phyloP scores from a whole-genome alignment of 192 early-diverging fungal species.

The Coemansia reversa region DNA sequence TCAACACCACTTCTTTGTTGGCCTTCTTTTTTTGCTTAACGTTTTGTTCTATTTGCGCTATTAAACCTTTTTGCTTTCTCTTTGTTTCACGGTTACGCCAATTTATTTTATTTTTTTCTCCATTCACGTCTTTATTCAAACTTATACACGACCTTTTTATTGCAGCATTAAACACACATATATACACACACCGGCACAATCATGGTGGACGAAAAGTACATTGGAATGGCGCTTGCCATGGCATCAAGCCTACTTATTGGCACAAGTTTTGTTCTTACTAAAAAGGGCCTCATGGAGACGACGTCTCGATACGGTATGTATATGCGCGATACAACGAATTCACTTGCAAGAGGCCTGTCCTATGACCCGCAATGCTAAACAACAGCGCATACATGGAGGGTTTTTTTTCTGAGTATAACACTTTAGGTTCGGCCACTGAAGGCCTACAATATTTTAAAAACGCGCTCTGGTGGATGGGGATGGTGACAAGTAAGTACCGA shows the following conservation, averaged over 20 bases:
- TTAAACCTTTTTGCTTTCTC: constrained; percentile 9
- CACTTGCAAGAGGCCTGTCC: neutral
- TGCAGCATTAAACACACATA: constrained; percentile 6
- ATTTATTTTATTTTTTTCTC: constrained; percentile 4
- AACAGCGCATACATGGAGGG: constrained; percentile 4
- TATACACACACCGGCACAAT: neutral
- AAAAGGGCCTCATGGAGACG: constrained; percentile 88
- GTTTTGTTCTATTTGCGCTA: neutral
- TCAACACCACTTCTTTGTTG: neutral
- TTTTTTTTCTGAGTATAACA: neutral
- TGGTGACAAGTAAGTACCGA: constrained; percentile 57
- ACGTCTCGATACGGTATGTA: constrained; percentile 56
- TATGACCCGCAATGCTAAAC: neutral
- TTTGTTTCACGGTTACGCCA: constrained; percentile 15
- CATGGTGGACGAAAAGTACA: constrained; percentile 72
- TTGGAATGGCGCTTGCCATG: constrained; percentile 87
- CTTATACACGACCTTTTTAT: constrained; percentile 1
- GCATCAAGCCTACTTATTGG: constrained; percentile 88
- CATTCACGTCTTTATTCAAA: constrained; percentile 9
- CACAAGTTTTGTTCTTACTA: constrained; percentile 89
- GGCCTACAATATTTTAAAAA: constrained; percentile 80
- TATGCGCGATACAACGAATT: neutral
- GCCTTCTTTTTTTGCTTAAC: neutral
- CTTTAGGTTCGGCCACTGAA: constrained; percentile 63
- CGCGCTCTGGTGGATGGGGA: constrained; percentile 89